These are phyloP conservation scores for Mycena rebaudengoi DNA, from an alignment of 768 basidiomycete species.

Conservation along the genomic window DNA sequence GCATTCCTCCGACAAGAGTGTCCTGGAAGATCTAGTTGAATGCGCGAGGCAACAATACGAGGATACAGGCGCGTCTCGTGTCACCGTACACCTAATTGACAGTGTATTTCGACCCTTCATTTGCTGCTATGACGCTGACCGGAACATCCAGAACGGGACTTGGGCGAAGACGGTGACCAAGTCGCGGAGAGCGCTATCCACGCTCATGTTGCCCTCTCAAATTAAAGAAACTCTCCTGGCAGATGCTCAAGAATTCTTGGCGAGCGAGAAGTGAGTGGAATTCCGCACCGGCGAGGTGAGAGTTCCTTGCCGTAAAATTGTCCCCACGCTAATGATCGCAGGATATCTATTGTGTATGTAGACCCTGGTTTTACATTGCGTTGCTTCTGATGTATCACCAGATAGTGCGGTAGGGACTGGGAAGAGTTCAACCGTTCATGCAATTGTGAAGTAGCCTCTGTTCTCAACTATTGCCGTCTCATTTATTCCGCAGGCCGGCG, in stretches of 20 bases:
- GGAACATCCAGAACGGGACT: not conserved
- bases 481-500: conserved; percentile 1
- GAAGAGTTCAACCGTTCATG: conserved; percentile 16
- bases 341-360: conserved; percentile 4
- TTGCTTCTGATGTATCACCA: not conserved
- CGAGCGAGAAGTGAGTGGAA: conserved; percentile 9
- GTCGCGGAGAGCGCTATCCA: conserved; percentile 11
- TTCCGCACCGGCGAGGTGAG: conserved; percentile 15
- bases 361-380: not conserved
- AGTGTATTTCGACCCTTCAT: not conserved
- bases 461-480: not conserved
- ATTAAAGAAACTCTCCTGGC: conserved; percentile 18
- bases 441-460: not conserved
- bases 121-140: not conserved
- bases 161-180: conserved; percentile 10
- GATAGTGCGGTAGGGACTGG: conserved; percentile 16
- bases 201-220: conserved; percentile 2
- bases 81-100: not conserved
- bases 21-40: conserved; percentile 16
- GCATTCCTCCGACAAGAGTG: conserved; percentile 7
- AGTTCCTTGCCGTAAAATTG: not conserved
- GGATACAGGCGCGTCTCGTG: not conserved
- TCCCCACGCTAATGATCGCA: not conserved
- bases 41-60: not conserved
- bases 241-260: conserved; percentile 16